phyloP scores from a whole-genome alignment of 768 basidiomycete species.

The Suillus plorans region DNA sequence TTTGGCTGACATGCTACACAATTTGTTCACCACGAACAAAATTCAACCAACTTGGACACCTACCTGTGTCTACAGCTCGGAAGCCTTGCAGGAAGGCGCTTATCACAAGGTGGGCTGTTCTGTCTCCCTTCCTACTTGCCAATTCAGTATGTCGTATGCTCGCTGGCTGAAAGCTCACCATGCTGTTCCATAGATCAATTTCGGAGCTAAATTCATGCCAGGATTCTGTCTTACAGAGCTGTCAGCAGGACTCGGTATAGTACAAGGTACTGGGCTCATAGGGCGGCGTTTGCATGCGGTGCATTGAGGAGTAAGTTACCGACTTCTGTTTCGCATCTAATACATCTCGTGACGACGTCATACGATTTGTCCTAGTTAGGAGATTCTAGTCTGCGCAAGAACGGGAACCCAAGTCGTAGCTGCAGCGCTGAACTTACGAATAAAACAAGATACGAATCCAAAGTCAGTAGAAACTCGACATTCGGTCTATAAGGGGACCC shows the following conservation, averaged over 20 bases:
- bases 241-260: neutral
- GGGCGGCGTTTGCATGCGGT: neutral
- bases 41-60: slow-evolving; percentile 16
- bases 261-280: neutral
- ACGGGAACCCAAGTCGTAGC: neutral
- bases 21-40: slow-evolving; percentile 15
- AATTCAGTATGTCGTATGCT: neutral
- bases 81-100: slow-evolving; percentile 77
- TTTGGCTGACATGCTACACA: slow-evolving; percentile 65
- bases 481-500: neutral
- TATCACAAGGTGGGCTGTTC: slow-evolving; percentile 65
- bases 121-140: slow-evolving; percentile 68
- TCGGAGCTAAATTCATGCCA: slow-evolving; percentile 36
- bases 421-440: neutral
- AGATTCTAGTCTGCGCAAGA: neutral
- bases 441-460: neutral
- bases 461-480: neutral
- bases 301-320: neutral
- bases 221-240: neutral
- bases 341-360: slow-evolving; percentile 1
- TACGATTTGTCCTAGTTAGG: neutral
- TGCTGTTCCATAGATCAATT: slow-evolving; percentile 62
- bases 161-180: slow-evolving; percentile 39
- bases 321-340: neutral
- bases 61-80: slow-evolving; percentile 81